These are phyloP conservation scores for Fusarium hainanense DNA, from an alignment of 2,329 filamentous ascomycete genomes.

Conservation along the genomic window DNA sequence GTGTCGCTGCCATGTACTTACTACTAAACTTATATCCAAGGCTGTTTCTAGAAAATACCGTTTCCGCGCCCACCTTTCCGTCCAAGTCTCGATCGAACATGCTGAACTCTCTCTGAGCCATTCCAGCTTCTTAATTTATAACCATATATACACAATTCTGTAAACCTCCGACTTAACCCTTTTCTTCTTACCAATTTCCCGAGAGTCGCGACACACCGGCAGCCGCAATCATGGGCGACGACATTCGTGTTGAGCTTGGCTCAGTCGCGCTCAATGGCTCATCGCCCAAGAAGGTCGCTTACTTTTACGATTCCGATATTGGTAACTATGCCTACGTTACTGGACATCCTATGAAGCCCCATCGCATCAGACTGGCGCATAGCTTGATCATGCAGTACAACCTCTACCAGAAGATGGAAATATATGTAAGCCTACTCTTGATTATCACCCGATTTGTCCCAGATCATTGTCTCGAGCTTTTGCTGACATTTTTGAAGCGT, in stretches of 20 bases:
- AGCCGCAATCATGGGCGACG: conserved; percentile 52
- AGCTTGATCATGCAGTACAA: conserved; percentile 97
- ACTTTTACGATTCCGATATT: conserved; percentile 98
- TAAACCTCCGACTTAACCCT: conserved; percentile 2
- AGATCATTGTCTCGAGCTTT: background rate
- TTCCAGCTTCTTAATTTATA: conserved; percentile 9
- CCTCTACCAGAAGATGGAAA: conserved; percentile 95
- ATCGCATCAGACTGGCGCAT: conserved; percentile 93
- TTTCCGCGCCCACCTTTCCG: conserved; percentile 8
- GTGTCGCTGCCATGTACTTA: conserved; percentile 30
- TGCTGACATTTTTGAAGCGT: conserved; percentile 64
- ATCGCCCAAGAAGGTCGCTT: conserved; percentile 84
- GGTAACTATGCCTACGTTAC: conserved; percentile 98
- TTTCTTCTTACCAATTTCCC: conserved; percentile 14
- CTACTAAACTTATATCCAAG: conserved; percentile 33
- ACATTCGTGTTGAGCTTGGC: conserved; percentile 55
- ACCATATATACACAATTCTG: background rate
- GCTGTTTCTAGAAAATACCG: conserved; percentile 28
- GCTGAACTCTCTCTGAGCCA: conserved; percentile 39
- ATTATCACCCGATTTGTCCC: background rate
- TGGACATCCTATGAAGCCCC: conserved; percentile 98
- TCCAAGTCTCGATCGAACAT: conserved; percentile 31
- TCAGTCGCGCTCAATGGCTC: conserved; percentile 60
- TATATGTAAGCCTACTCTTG: conserved; percentile 74
- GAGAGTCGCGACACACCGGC: conserved; percentile 31